Conservation (phyloP, 106 monocot genomes). For the Xerophyta viscosa region DNA sequence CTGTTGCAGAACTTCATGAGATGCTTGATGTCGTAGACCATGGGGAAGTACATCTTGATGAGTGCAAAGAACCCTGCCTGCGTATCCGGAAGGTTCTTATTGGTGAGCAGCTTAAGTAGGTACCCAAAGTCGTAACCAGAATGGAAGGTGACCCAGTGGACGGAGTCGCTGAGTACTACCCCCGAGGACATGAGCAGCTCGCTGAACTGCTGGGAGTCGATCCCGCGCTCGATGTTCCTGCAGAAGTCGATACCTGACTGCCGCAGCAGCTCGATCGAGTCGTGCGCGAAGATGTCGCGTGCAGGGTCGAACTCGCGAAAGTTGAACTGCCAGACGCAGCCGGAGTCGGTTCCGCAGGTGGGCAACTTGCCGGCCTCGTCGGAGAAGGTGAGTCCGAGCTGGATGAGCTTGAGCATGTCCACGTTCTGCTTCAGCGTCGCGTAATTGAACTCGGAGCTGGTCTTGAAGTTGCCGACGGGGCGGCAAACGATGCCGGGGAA, state of each 20-base stretch:
- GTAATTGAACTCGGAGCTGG: constrained; percentile 37
- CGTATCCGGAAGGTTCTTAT: constrained; percentile 36
- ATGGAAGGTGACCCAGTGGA: constrained; percentile 67
- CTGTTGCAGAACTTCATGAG: constrained; percentile 50
- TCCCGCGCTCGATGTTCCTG: constrained; percentile 24
- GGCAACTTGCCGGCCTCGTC: constrained; percentile 35
- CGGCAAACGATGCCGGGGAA: constrained; percentile 40
- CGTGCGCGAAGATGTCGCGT: constrained; percentile 30
- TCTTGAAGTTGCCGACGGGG: constrained; percentile 18
- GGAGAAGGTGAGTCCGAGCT: constrained; percentile 48
- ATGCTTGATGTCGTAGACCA: constrained; percentile 39
- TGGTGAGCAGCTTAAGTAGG: constrained; percentile 48
- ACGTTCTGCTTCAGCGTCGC: constrained; percentile 43
- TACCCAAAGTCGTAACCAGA: constrained; percentile 58
- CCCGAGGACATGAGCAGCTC: constrained; percentile 76
- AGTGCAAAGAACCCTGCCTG: constrained; percentile 36
- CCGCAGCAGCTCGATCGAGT: constrained; percentile 55
- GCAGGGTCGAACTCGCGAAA: constrained; percentile 37
- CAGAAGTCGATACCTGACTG: constrained; percentile 52
- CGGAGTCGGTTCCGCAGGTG: constrained; percentile 12
- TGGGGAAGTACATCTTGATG: constrained; percentile 32
- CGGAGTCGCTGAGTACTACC: constrained; percentile 44
- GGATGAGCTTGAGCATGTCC: constrained; percentile 50
- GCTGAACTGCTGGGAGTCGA: constrained; percentile 33
- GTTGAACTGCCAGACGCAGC: constrained; percentile 68